These are phyloP conservation scores for Blastocystis sp. DNA, from an alignment of 352 stramenopile species.

Conservation along the genomic window DNA sequence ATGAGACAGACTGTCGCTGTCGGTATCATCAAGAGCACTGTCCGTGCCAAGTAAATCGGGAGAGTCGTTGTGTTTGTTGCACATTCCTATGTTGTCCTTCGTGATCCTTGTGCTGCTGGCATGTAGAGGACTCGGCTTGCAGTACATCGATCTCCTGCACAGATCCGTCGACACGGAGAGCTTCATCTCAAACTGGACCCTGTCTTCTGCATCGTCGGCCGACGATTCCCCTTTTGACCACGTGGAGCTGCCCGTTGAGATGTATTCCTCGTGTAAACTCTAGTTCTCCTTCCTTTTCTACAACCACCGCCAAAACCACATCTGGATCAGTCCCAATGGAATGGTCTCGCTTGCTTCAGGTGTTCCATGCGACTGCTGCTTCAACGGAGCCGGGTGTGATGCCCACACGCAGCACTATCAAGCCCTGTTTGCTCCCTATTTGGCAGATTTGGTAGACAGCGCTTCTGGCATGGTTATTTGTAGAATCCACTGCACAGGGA, in stretches of 20 bases:
- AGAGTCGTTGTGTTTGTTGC: not conserved
- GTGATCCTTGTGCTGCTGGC: not conserved
- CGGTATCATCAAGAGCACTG: conserved; percentile 89
- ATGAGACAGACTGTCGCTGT: conserved; percentile 94
- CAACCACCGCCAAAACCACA: conserved; percentile 8
- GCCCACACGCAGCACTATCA: conserved; percentile 1
- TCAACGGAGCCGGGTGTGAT: not conserved
- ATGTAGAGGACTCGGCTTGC: not conserved
- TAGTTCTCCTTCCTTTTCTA: conserved; percentile 67
- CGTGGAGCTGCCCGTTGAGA: conserved; percentile 24
- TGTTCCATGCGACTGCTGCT: conserved; percentile 55
- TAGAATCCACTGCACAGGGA: conserved; percentile 11
- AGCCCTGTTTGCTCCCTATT: conserved; percentile 25
- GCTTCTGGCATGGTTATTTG: not conserved
- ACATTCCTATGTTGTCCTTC: not conserved
- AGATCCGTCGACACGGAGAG: not conserved
- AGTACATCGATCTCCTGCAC: not conserved
- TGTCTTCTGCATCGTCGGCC: not conserved
- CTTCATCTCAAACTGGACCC: not conserved
- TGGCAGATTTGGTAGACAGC: conserved; percentile 8
- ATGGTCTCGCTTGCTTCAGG: conserved; percentile 7
- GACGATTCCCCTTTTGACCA: conserved; percentile 64
- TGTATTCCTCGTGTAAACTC: not conserved
- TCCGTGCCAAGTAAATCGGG: conserved; percentile 53
- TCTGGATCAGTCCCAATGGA: conserved; percentile 68